Conservation (phyloP, 768 basidiomycete genomes). For the Rhodotorula sphaerocarpa region DNA sequence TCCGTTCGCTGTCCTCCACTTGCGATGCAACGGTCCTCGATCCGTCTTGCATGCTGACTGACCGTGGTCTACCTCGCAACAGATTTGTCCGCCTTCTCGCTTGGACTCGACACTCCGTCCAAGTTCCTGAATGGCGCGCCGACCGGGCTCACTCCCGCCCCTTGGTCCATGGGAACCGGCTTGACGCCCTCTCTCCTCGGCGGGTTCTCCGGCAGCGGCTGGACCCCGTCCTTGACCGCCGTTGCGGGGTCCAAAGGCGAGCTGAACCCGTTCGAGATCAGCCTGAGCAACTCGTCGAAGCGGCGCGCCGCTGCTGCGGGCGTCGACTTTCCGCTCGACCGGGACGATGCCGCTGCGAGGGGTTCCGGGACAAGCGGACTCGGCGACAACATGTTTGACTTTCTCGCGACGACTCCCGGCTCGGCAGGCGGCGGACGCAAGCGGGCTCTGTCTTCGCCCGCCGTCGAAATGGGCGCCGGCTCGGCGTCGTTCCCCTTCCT, state of each 20-base stretch:
- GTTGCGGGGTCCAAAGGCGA: not conserved
- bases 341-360: not conserved
- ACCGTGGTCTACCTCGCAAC: not conserved
- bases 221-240: conserved; percentile 17
- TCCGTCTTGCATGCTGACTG: not conserved
- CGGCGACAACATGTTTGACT: conserved; percentile 1
- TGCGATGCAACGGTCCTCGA: not conserved
- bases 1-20: too few relatives aligned
- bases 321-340: too few relatives aligned
- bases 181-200: conserved; percentile 21
- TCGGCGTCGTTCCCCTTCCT: conserved; percentile 10
- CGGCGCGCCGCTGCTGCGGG: conserved; percentile 1
- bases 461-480: conserved; percentile 19
- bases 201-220: conserved; percentile 9
- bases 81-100: conserved; percentile 10
- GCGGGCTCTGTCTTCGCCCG: conserved; percentile 28
- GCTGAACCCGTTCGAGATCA: conserved; percentile 30
- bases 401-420: not conserved
- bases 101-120: conserved; percentile 21
- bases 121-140: conserved; percentile 4
- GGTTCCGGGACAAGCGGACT: not conserved
- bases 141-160: too few relatives aligned
- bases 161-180: not conserved
- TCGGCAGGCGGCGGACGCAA: conserved; percentile 16
- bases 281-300: conserved; percentile 4